Evolutionary conservation across 208 protist species (phyloP).

Genomic region (Acanthamoeba quina): DNA sequence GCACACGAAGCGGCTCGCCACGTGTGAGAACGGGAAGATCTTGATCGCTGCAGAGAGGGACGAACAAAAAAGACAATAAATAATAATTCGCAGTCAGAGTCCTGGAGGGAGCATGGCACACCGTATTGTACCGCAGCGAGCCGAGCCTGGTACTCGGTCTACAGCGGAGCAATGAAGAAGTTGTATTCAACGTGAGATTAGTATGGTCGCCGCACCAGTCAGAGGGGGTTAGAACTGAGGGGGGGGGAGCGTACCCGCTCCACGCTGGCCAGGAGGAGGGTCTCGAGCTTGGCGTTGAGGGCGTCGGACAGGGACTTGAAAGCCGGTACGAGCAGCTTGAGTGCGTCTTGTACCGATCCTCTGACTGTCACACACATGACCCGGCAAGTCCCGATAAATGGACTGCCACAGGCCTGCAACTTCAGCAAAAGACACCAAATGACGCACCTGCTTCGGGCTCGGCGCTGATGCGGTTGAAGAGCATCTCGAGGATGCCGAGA

Average conservation of each 20-base stretch:
- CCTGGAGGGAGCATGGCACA: too few species aligned
- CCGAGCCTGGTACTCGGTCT: conserved; percentile 31
- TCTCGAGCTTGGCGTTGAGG: conserved; percentile 38
- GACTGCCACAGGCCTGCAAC: too few species aligned
- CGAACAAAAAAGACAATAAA: background rate
- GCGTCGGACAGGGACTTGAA: conserved; percentile 33
- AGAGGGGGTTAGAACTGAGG: background rate
- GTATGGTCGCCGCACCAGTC: too few species aligned
- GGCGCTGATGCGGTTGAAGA: conserved; percentile 29
- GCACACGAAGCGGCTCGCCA: conserved; percentile 51
- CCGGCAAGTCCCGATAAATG: too few species aligned
- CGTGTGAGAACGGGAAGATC: conserved; percentile 72
- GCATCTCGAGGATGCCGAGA: conserved; percentile 61
- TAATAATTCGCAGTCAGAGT: too few species aligned
- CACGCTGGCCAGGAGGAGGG: conserved; percentile 9
- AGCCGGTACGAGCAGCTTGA: conserved; percentile 62
- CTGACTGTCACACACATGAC: background rate
- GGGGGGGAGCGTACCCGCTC: background rate
- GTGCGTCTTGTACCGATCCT: conserved; percentile 63
- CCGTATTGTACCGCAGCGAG: conserved; percentile 65
- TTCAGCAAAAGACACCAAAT: background rate
- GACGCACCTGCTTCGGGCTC: conserved; percentile 56
- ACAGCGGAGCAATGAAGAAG: background rate
- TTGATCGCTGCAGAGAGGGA: conserved; percentile 17
- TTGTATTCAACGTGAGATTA: background rate